Percentiles rank a stretch among this genome's conserved stretches.
phyloP scores from a whole-genome alignment of 2,329 filamentous ascomycete genomes.

The Monilinia fructicola region DNA sequence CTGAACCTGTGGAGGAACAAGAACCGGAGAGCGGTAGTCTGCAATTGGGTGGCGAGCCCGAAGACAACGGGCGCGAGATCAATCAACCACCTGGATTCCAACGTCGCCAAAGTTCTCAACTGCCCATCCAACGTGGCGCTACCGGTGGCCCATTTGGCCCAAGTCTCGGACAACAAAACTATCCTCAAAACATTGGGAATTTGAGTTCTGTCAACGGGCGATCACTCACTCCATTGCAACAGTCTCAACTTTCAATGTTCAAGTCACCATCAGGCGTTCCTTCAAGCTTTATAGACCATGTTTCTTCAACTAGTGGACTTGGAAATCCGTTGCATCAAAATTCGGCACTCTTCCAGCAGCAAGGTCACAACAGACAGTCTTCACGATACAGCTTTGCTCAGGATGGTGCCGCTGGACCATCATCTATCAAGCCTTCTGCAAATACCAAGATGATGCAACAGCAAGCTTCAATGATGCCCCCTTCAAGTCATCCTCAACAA shows the following conservation, averaged over 20 bases:
- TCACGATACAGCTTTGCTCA: conserved; percentile 88
- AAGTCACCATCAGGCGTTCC: conserved; percentile 44
- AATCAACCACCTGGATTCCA: conserved; percentile 49
- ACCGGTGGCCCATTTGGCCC: conserved; percentile 55
- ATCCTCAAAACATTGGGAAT: conserved; percentile 51
- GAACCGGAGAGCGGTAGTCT: conserved; percentile 79
- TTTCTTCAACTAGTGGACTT: conserved; percentile 53
- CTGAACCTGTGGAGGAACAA: conserved; percentile 61
- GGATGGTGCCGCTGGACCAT: conserved; percentile 61
- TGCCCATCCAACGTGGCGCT: conserved; percentile 68
- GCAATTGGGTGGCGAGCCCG: conserved; percentile 88
- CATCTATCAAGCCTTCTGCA: conserved; percentile 70
- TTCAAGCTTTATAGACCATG: conserved; percentile 56
- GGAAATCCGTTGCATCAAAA: conserved; percentile 48
- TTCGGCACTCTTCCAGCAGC: conserved; percentile 54
- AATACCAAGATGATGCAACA: conserved; percentile 81
- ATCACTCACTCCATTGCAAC: conserved; percentile 77
- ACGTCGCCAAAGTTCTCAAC: conserved; percentile 67
- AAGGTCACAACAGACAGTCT: conserved; percentile 76
- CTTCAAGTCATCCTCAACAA: conserved; percentile 50
- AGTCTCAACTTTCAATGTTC: conserved; percentile 62
- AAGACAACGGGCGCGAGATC: conserved; percentile 58
- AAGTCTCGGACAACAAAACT: conserved; percentile 49
- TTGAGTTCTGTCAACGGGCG: conserved; percentile 64
- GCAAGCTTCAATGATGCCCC: conserved; percentile 85